These are phyloP conservation scores for Agrocybe pediades DNA, from an alignment of 768 basidiomycete genomes.

Conservation along the genomic window DNA sequence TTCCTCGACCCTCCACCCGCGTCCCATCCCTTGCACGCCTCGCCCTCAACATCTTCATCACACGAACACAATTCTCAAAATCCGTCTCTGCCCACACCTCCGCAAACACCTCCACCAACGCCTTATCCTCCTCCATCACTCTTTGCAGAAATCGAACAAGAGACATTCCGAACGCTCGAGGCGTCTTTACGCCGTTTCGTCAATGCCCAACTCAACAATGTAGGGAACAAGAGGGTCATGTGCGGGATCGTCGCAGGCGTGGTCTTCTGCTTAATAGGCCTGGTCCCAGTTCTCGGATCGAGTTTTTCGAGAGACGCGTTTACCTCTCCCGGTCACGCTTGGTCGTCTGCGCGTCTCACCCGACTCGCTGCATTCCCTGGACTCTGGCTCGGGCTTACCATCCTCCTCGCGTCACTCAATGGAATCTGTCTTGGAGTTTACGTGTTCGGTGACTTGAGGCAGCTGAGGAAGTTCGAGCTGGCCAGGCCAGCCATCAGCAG, in stretches of 20 bases:
- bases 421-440: conserved; percentile 82
- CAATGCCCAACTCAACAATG: conserved; percentile 66
- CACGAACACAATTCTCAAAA: neutral
- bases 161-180: conserved; percentile 60
- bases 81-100: neutral
- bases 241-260: conserved; percentile 71
- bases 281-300: conserved; percentile 46
- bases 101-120: conserved; percentile 47
- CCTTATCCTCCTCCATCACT: conserved; percentile 55
- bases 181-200: conserved; percentile 70
- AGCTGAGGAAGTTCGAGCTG: conserved; percentile 80
- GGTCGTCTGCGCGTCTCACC: conserved; percentile 51
- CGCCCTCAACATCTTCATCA: neutral
- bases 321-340: neutral
- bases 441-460: conserved; percentile 77
- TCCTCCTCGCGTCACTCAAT: conserved; percentile 63
- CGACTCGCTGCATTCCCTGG: conserved; percentile 66
- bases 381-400: conserved; percentile 67
- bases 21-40: too few species aligned
- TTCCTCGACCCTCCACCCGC: conserved; percentile 46
- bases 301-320: conserved; percentile 41
- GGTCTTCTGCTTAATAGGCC: conserved; percentile 48
- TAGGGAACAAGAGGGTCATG: conserved; percentile 67
- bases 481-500: conserved; percentile 64
- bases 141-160: conserved; percentile 60